These are phyloP conservation scores for Fusarium nanum DNA, from an alignment of 2,329 filamentous ascomycete species.

Conservation along the genomic window DNA sequence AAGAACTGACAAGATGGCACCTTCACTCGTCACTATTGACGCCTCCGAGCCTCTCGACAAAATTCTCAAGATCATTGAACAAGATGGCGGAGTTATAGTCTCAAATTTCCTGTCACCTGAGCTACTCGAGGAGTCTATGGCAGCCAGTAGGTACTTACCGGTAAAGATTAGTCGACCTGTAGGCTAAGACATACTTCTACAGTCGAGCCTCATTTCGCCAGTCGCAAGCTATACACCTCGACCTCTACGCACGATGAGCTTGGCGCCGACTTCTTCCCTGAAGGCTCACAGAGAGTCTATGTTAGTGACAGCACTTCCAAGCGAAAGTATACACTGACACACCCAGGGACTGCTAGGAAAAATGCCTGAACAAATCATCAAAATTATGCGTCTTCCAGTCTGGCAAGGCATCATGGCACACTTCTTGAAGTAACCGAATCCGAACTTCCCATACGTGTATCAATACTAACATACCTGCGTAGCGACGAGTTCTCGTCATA, in stretches of 20 bases:
- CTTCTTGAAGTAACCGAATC: not conserved
- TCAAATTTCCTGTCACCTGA: not conserved
- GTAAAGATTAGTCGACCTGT: too few relatives aligned
- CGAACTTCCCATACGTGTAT: accelerated
- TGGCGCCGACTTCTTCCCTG: not conserved
- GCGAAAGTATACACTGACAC: not conserved
- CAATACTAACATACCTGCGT: not conserved
- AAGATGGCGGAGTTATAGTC: not conserved
- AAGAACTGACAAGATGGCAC: not conserved
- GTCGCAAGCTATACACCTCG: not conserved
- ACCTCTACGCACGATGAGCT: not conserved
- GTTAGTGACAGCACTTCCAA: not conserved
- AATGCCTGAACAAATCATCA: not conserved
- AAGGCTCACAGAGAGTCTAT: not conserved
- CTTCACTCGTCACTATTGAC: not conserved
- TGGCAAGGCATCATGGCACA: not conserved
- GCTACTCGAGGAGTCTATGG: not conserved
- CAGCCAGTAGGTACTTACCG: not conserved
- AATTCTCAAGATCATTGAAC: not conserved
- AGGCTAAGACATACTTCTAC: too few relatives aligned
- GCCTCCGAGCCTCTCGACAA: not conserved
- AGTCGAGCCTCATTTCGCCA: not conserved
- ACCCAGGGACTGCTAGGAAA: not conserved
- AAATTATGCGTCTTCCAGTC: not conserved
- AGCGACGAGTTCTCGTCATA: not conserved